Evolutionary conservation across 2,329 filamentous ascomycete genomes (phyloP), one percentile per base, ranked within the genome.

Genomic region (Claviceps sp.): DNA sequence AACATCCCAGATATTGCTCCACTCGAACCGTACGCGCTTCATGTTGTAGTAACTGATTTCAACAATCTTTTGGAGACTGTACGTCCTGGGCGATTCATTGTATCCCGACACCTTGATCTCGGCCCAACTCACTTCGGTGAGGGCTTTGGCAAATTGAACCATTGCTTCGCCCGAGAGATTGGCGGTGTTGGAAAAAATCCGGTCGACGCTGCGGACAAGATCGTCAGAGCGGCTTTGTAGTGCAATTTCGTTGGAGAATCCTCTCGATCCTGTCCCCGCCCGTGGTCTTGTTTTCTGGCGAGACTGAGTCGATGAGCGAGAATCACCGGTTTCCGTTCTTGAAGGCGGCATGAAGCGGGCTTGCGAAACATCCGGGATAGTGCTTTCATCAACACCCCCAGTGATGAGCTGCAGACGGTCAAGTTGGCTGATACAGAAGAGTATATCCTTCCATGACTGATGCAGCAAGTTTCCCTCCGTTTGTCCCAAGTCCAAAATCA

Each of bases 21-120:
- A 98, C 65, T 98, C 93, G 61, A 97, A 97, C 61, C 93, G 85
- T 38, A 98, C 91, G 74, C 93, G 84, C 54, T 88, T 89, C 93
- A 98, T 98, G 72, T 98, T 98, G 79, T 98, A 98, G 68, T 95
- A 96, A 66, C 89, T 95, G 67, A 98, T 97, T 68, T 98, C 93
- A 16, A 98, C 94, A 56, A 98, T 81, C 69, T 98, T 98, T 64
- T 98, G 93, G 55, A 98, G 72, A 70, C 90, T 96, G 75, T 96
- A 98, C 8, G 91, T 98, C 51, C 94, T 82, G 11, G 93, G 93
- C 22, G 89, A 94, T 55, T 98, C 93, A 63, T 91, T 96, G 52
- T 91, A 88, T 0, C 93, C 93, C 0, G 93, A 97, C 3, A 93
- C 95, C 65, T 94, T 91, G 62, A 98, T 98, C 67, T 98, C 93